These are phyloP conservation scores for Pavlovales sp. DNA, from an alignment of 208 protist species.

Conservation along the genomic window DNA sequence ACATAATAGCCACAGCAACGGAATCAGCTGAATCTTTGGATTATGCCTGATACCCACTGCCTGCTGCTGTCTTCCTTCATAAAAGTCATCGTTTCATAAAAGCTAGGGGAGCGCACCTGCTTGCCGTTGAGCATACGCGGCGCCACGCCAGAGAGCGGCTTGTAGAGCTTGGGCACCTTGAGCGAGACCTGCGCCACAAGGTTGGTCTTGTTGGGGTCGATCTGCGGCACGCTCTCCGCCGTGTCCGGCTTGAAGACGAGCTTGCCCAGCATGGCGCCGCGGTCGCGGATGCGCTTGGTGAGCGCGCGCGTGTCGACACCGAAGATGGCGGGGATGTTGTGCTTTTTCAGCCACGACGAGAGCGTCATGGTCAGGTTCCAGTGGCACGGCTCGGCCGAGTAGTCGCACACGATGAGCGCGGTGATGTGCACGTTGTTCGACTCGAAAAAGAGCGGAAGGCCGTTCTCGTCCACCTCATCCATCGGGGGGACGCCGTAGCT, in stretches of 20 bases:
- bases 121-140: neutral
- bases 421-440: constrained; percentile 72
- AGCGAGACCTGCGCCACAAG: constrained; percentile 64
- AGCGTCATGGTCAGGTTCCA: constrained; percentile 82
- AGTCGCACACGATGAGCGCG: constrained; percentile 47
- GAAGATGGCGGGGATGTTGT: constrained; percentile 80
- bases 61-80: too few species aligned
- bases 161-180: constrained; percentile 48
- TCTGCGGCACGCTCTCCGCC: constrained; percentile 46
- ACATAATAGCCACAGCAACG: too few species aligned
- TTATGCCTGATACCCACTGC: too few species aligned
- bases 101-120: too few species aligned
- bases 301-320: constrained; percentile 94
- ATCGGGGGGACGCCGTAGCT: constrained; percentile 77
- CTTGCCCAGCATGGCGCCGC: constrained; percentile 68
- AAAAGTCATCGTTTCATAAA: too few species aligned
- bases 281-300: constrained; percentile 89
- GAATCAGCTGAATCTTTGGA: too few species aligned
- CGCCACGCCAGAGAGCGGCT: neutral
- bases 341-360: constrained; percentile 59
- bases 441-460: constrained; percentile 90
- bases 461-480: constrained; percentile 76
- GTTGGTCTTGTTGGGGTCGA: constrained; percentile 56
- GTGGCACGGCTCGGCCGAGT: constrained; percentile 68
- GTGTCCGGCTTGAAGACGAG: constrained; percentile 53